Conservation (phyloP, 2,329 filamentous ascomycete species). For the Monilinia fructicola region DNA sequence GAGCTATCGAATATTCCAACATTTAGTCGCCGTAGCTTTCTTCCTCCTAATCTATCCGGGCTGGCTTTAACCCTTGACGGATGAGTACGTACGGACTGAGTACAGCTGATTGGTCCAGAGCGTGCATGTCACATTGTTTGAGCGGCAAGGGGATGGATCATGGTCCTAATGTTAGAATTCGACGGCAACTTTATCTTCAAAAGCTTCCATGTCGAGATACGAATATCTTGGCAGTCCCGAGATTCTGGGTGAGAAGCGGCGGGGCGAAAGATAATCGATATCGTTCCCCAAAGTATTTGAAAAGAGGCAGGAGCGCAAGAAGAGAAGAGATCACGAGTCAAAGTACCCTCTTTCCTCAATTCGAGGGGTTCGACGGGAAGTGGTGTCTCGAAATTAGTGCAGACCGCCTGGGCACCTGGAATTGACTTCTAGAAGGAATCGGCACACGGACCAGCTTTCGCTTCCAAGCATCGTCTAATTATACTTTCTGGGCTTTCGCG, state of each 20-base stretch:
- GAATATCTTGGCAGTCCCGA: not conserved
- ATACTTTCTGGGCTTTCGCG: too few species aligned
- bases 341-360: too few species aligned
- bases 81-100: too few species aligned
- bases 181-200: not conserved
- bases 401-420: too few species aligned
- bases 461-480: too few species aligned
- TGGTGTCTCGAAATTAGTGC: too few species aligned
- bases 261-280: not conserved
- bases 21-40: not conserved
- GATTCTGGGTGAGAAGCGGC: not conserved
- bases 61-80: not conserved
- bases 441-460: not conserved
- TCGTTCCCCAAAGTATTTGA: too few species aligned
- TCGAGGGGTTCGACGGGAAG: not conserved
- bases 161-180: not conserved
- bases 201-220: not conserved
- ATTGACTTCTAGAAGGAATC: not conserved
- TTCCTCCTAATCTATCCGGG: conserved; percentile 4
- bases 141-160: not conserved
- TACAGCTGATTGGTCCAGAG: not conserved
- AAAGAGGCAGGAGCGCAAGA: too few species aligned
- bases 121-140: too few species aligned
- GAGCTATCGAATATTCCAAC: not conserved
- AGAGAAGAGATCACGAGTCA: not conserved